phyloP scores from a whole-genome alignment of 202 grass and related monocot species.

The Brachypodium distachyon region DNA sequence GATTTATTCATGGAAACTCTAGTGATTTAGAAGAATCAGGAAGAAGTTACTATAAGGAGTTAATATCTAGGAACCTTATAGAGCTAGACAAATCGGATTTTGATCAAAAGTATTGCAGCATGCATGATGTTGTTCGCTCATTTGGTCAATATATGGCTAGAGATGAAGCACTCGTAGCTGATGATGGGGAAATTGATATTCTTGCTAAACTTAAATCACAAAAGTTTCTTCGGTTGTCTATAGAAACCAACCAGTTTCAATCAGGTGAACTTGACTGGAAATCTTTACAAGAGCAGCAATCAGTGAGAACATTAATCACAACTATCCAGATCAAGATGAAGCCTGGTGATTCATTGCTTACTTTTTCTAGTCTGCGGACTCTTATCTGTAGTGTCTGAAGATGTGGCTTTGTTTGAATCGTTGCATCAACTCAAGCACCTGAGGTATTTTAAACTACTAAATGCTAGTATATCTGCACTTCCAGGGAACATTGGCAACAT shows the following conservation, averaged over 20 bases:
- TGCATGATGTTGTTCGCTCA: constrained; percentile 35
- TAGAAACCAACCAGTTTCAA: background rate
- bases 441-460: background rate
- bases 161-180: constrained; percentile 1
- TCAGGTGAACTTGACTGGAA: background rate
- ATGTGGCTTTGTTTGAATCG: background rate
- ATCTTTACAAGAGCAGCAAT: background rate
- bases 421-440: constrained; percentile 12
- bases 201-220: background rate
- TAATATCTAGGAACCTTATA: constrained; percentile 27
- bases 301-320: background rate
- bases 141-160: background rate
- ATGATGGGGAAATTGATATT: background rate
- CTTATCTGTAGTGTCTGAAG: background rate
- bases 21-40: constrained; percentile 2
- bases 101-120: background rate
- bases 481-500: background rate
- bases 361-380: background rate
- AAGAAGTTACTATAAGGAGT: background rate
- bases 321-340: background rate
- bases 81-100: background rate
- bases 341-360: background rate
- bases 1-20: background rate
- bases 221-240: background rate
- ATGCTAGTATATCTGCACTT: background rate